Base-by-base conservation (phyloP, 352 stramenopile species). In the Thraustochytrium sp. region DNA sequence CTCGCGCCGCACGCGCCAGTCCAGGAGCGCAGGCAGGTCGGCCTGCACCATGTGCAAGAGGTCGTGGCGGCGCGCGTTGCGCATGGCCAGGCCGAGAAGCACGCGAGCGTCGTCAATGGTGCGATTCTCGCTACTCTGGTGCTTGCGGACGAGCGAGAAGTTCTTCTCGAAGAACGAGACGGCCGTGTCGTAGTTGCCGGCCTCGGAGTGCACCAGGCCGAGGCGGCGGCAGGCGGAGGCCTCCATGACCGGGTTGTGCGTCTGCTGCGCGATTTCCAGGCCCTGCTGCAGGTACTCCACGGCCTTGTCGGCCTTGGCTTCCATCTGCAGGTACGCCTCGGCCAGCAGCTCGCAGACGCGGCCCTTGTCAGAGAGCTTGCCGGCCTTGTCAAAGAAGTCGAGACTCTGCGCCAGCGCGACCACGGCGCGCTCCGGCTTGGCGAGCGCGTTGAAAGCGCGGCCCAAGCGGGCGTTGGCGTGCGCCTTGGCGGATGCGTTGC, bases 201-300 rank as follows among this genome's bases (percentile, higher is more conserved):
- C 26, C 59, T 89, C 86, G 18, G 90, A 93, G 84, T 94, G 94
- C 64, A 95, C 93, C 42, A 93, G 88, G 0, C 93, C 93, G 13
- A 97, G 91, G 40, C 90, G 90, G 21, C 90, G 88, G 51, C 92
- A 96, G 0, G 92, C 92, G 40, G 94, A 91, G 0, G 91, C 92
- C 72, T 97, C 92, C 62, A 92, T 94, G n/a, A 84, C 85, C 0
- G 94, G 54, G 77, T 96, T 95, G 31, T 63, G 23, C 8, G 90
- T 90, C 49, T 91, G 89, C 8, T 88, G 89, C 5, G 92, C 91
- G 53, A 95, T 93, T 18, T 88, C 86, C 13, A 93, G 84, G 85
- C 93, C 95, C 44, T 94, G 88, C 72, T 96, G 93, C 44, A 97
- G 87, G 74, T 94, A 96, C 42, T 95, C 91, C 76, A 96, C 92